A percentile compares a stretch with the other conserved stretches of the same genome.
These are phyloP conservation scores for Prunus yedoensis DNA, from an alignment of 331 rosid genomes.

Conservation along the genomic window DNA sequence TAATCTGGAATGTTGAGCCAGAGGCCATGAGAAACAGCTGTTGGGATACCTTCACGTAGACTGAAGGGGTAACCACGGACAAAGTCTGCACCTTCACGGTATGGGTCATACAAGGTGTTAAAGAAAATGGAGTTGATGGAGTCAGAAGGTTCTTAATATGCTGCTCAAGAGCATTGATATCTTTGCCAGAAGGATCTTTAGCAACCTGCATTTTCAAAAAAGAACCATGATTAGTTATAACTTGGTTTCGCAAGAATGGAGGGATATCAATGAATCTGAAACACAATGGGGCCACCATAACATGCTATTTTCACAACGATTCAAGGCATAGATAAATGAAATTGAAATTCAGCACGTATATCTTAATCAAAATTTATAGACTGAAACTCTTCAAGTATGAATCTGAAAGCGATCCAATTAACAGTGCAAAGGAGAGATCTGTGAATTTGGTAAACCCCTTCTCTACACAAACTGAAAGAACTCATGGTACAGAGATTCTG, in stretches of 20 bases:
- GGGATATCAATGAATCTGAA: neutral
- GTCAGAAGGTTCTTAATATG: slow-evolving; percentile 51
- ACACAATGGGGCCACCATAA: neutral
- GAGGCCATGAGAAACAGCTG: too few species aligned
- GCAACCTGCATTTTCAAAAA: slow-evolving; percentile 40
- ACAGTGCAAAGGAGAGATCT: neutral
- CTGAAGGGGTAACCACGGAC: slow-evolving; percentile 61
- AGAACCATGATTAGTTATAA: neutral
- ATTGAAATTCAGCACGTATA: neutral
- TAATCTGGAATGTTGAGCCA: slow-evolving; percentile 62
- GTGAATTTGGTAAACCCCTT: neutral
- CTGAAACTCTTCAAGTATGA: neutral
- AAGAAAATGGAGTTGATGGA: slow-evolving; percentile 51
- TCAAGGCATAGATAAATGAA: neutral
- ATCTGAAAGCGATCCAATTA: neutral
- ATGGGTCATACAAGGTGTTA: slow-evolving; percentile 57
- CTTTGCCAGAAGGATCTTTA: slow-evolving; percentile 49
- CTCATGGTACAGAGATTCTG: neutral
- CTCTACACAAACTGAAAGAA: neutral
- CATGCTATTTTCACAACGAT: neutral
- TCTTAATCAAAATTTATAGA: neutral
- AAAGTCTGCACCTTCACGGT: slow-evolving; percentile 52
- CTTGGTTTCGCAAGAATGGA: neutral
- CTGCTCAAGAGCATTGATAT: slow-evolving; percentile 58
- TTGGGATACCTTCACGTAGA: slow-evolving; percentile 51